These are phyloP conservation scores for Trypanosoma vivax DNA, from an alignment of 208 protist species.

Conservation along the genomic window DNA sequence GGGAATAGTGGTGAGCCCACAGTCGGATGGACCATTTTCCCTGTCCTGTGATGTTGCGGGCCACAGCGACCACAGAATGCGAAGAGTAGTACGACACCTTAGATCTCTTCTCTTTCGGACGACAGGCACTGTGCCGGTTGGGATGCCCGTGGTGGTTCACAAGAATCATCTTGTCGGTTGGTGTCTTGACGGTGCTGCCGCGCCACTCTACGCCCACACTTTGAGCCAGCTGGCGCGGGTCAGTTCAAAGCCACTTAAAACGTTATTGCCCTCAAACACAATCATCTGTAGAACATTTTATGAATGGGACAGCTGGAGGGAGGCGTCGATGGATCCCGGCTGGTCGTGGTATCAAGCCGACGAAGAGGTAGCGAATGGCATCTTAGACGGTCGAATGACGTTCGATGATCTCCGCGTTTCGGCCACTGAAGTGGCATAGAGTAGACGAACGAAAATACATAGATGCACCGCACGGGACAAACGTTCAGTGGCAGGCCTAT, in stretches of 20 bases:
- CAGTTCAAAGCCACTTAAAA: conserved; percentile 15
- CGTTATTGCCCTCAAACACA: conserved; percentile 39
- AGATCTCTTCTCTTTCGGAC: conserved; percentile 14
- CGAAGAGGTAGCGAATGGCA: conserved; percentile 26
- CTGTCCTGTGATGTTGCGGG: too few species aligned
- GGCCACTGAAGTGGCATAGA: conserved; percentile 11
- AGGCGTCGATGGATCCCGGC: conserved; percentile 58
- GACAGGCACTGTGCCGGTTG: background rate
- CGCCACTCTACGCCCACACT: conserved; percentile 64
- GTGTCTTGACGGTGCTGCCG: conserved; percentile 29
- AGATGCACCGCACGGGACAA: too few species aligned
- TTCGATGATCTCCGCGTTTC: conserved; percentile 5
- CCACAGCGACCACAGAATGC: background rate
- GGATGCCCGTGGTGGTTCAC: conserved; percentile 43
- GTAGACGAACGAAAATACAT: too few species aligned
- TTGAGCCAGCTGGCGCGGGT: conserved; percentile 44
- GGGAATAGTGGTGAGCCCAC: too few species aligned
- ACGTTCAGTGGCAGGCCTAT: too few species aligned
- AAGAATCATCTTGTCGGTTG: conserved; percentile 68
- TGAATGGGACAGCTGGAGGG: conserved; percentile 80
- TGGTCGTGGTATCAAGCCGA: conserved; percentile 43
- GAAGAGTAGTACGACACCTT: conserved; percentile 12
- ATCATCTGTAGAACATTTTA: conserved; percentile 38
- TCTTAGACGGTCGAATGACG: conserved; percentile 29
- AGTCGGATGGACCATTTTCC: too few species aligned